These are phyloP conservation scores for Solanum raphanifolium DNA, from an alignment of 257 asterid species.

Conservation along the genomic window DNA sequence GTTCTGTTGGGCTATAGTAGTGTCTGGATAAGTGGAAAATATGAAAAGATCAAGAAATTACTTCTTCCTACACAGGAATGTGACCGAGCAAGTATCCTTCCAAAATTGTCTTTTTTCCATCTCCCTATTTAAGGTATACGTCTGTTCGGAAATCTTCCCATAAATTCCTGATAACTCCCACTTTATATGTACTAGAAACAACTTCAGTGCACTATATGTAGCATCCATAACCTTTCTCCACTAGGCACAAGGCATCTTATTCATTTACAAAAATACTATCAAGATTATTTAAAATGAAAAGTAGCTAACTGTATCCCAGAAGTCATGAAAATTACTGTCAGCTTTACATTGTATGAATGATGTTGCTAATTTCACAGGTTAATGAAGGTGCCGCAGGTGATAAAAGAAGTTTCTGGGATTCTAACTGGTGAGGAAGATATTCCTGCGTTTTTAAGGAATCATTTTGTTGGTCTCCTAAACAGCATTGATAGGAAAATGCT, in stretches of 20 bases:
- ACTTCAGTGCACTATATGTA: background rate
- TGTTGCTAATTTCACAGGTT: slow-evolving; percentile 41
- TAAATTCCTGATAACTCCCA: background rate
- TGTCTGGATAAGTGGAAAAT: background rate
- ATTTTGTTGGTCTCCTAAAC: slow-evolving; percentile 81
- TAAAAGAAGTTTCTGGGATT: slow-evolving; percentile 70
- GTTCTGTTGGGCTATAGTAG: background rate
- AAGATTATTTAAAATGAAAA: background rate
- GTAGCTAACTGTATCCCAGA: background rate
- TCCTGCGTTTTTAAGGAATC: slow-evolving; percentile 79
- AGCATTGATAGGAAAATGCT: slow-evolving; percentile 91
- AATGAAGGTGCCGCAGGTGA: slow-evolving; percentile 67
- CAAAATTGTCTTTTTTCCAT: background rate
- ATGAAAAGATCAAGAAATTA: background rate
- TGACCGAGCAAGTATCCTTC: background rate
- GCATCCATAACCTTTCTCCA: background rate
- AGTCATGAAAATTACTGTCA: background rate
- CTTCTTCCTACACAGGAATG: background rate
- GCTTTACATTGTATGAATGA: background rate
- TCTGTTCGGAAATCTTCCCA: background rate
- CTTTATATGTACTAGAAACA: background rate
- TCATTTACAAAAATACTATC: background rate
- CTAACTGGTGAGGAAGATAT: slow-evolving; percentile 72
- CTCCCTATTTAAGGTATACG: background rate
- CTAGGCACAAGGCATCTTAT: background rate